phyloP scores from a whole-genome alignment of 192 early-diverging fungal species.

The Mortierella claussenii region DNA sequence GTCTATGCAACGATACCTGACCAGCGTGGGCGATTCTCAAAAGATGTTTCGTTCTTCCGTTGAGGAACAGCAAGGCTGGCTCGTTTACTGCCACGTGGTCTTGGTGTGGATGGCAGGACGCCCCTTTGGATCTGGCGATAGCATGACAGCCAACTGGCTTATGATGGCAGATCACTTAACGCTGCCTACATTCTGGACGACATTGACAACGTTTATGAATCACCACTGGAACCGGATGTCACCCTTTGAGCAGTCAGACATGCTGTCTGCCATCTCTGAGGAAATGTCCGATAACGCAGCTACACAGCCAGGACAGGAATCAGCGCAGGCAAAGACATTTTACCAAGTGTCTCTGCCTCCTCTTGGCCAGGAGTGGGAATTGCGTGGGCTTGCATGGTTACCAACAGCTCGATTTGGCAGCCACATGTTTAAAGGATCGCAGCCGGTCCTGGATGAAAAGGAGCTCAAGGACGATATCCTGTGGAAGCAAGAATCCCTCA shows the following conservation, averaged over 20 bases:
- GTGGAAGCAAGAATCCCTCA: conserved; percentile 38
- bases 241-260: conserved; percentile 52
- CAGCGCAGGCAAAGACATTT: conserved; percentile 6
- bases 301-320: not conserved
- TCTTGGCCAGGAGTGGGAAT: conserved; percentile 60
- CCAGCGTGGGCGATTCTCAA: conserved; percentile 5
- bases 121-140: conserved; percentile 32
- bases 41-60: conserved; percentile 5
- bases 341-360: conserved; percentile 46
- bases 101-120: conserved; percentile 63
- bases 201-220: conserved; percentile 50
- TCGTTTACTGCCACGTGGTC: conserved; percentile 61
- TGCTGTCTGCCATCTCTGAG: conserved; percentile 39
- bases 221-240: conserved; percentile 33
- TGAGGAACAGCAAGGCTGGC: conserved; percentile 53
- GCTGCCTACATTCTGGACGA: conserved; percentile 44
- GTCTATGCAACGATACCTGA: conserved; percentile 49
- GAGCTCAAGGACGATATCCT: conserved; percentile 38
- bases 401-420: conserved; percentile 14
- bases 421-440: conserved; percentile 26
- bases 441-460: conserved; percentile 21
- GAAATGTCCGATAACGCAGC: conserved; percentile 13
- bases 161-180: conserved; percentile 22
- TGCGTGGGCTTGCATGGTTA: conserved; percentile 63
- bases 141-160: conserved; percentile 36